These are phyloP conservation scores for Adansonia grandidieri DNA, from an alignment of 441 rosid genomes.

Conservation along the genomic window DNA sequence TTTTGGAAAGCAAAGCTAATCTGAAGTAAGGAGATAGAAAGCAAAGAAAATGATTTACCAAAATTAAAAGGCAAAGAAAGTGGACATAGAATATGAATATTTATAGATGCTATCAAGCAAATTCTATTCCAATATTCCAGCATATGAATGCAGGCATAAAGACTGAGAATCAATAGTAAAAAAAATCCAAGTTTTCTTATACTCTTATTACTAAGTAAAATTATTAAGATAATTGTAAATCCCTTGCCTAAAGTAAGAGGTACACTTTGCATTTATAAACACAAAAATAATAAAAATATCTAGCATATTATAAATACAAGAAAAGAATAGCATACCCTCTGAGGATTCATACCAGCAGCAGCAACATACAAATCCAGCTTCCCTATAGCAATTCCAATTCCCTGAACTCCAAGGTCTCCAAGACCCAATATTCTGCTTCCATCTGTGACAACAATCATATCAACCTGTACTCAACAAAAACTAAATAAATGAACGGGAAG, in stretches of 20 bases:
- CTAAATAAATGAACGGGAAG: conserved; percentile 13
- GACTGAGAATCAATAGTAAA: neutral
- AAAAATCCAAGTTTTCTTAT: neutral
- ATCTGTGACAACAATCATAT: conserved; percentile 99
- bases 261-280: neutral
- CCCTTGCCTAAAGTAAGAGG: neutral
- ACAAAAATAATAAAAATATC: conserved; percentile 12
- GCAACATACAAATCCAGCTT: conserved; percentile 98
- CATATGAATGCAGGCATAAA: neutral
- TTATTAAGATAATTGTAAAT: neutral
- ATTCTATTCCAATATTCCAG: conserved; percentile 7
- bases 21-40: conserved; percentile 6
- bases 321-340: conserved; percentile 63
- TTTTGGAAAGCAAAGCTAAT: conserved; percentile 13
- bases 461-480: conserved; percentile 62
- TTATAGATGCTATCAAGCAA: neutral
- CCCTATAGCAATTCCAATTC: conserved; percentile 95
- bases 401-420: conserved; percentile 99
- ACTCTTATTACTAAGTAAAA: conserved; percentile 1
- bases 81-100: conserved; percentile 11
- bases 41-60: neutral
- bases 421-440: conserved; percentile 99
- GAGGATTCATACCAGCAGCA: conserved; percentile 99
- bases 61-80: neutral
- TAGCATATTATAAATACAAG: neutral